Evolutionary conservation across 192 early-diverging fungal genomes (phyloP).

Genomic region (Rhizoclosmatium globosum): DNA sequence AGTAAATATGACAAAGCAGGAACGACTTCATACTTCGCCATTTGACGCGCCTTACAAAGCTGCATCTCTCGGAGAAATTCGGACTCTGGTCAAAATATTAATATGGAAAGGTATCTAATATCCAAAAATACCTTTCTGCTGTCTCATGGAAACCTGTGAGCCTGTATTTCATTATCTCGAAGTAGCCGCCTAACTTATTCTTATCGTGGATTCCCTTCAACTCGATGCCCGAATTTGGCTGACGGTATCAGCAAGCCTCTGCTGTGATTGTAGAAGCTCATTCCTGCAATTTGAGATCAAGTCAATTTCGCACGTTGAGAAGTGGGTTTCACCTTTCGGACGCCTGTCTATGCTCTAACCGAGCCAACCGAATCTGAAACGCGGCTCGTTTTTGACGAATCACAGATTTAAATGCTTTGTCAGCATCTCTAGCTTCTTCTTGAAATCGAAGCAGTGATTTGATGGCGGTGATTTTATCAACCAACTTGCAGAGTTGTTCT

Average conservation of each 20-base stretch:
- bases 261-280: constrained; percentile 27
- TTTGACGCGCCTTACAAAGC: constrained; percentile 31
- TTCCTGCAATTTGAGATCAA: constrained; percentile 2
- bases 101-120: background rate
- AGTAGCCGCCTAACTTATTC: constrained; percentile 23
- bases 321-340: constrained; percentile 17
- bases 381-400: constrained; percentile 26
- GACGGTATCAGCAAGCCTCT: constrained; percentile 26
- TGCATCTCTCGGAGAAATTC: constrained; percentile 38
- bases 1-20: background rate
- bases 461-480: constrained; percentile 33
- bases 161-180: constrained; percentile 32
- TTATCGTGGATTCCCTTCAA: constrained; percentile 27
- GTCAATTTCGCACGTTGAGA: too few relatives aligned
- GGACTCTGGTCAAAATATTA: constrained; percentile 12
- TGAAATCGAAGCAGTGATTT: constrained; percentile 30
- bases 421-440: constrained; percentile 3
- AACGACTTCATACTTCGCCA: constrained; percentile 21
- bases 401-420: background rate
- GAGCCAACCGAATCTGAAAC: constrained; percentile 14
- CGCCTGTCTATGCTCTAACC: constrained; percentile 10
- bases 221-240: constrained; percentile 26
- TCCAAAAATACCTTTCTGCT: constrained; percentile 33
- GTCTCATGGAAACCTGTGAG: constrained; percentile 29
- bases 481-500: constrained; percentile 27